Conservation (phyloP, 352 stramenopile genomes). For the Aphanomyces astaci region DNA sequence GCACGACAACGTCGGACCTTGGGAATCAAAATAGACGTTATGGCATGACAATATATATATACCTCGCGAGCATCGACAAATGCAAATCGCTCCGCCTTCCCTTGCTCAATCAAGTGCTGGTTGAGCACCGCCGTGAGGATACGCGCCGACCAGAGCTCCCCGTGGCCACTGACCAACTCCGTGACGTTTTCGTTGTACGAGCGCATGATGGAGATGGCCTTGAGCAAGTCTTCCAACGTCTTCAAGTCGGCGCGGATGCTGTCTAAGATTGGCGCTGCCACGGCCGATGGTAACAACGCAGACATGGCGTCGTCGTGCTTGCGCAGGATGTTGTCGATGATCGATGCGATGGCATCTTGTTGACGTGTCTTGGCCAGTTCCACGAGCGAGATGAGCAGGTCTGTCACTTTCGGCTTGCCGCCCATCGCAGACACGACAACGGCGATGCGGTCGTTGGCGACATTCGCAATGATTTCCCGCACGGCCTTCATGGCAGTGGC, state of each 20-base stretch:
- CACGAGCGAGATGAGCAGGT: slow-evolving; percentile 90
- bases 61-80: slow-evolving; percentile 92
- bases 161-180: slow-evolving; percentile 93
- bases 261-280: slow-evolving; percentile 47
- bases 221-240: slow-evolving; percentile 67
- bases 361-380: slow-evolving; percentile 80
- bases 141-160: slow-evolving; percentile 93
- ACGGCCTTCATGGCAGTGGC: slow-evolving; percentile 86
- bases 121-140: slow-evolving; percentile 81
- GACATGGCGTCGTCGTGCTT: slow-evolving; percentile 77
- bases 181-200: slow-evolving; percentile 77
- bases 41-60: too few relatives aligned
- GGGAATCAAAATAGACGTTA: slow-evolving; percentile 38
- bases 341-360: slow-evolving; percentile 48
- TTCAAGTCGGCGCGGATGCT: slow-evolving; percentile 58
- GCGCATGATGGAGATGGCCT: slow-evolving; percentile 85
- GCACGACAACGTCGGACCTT: slow-evolving; percentile 34
- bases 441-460: slow-evolving; percentile 46
- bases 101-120: slow-evolving; percentile 34
- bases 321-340: slow-evolving; percentile 58
- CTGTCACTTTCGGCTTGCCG: slow-evolving; percentile 94
- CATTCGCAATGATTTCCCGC: slow-evolving; percentile 48
- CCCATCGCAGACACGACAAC: slow-evolving; percentile 94
- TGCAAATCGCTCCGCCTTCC: slow-evolving; percentile 57
- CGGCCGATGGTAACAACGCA: slow-evolving; percentile 39